Conservation (phyloP, 2,329 filamentous ascomycete species). For the Gyromitra esculenta region DNA sequence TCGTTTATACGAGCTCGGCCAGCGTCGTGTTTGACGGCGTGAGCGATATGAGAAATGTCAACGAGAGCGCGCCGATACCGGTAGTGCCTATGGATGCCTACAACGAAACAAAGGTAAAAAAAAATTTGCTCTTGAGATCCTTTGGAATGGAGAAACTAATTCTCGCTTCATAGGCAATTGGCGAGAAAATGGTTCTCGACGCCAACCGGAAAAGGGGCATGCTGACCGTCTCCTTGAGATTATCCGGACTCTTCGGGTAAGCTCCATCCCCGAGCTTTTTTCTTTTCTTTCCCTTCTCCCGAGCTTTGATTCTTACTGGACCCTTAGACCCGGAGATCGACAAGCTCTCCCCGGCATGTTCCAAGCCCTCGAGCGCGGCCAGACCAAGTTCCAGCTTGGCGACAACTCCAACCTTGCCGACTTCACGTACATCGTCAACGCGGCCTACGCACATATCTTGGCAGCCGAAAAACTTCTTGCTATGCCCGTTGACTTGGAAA, state of each 20-base stretch:
- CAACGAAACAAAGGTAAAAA: slow-evolving; percentile 81
- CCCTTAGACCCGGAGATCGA: slow-evolving; percentile 68
- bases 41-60: slow-evolving; percentile 81
- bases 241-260: slow-evolving; percentile 89
- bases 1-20: slow-evolving; percentile 91
- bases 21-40: slow-evolving; percentile 86
- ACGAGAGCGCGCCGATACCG: slow-evolving; percentile 82
- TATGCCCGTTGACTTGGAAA: slow-evolving; percentile 62
- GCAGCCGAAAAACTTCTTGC: slow-evolving; percentile 77
- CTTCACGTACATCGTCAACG: slow-evolving; percentile 75
- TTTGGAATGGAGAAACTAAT: slow-evolving; percentile 26
- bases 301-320: neutral
- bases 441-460: slow-evolving; percentile 82
- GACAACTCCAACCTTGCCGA: slow-evolving; percentile 75
- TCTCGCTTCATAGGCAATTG: slow-evolving; percentile 69
- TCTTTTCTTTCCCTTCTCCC: neutral
- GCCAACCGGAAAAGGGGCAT: slow-evolving; percentile 73
- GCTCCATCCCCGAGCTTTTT: slow-evolving; percentile 58
- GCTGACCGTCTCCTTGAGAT: slow-evolving; percentile 82
- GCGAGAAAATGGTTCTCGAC: slow-evolving; percentile 80
- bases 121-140: neutral
- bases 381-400: slow-evolving; percentile 83
- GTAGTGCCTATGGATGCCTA: slow-evolving; percentile 83
- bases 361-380: slow-evolving; percentile 73
- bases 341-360: slow-evolving; percentile 79